These are phyloP conservation scores for Aspergillus sp. DNA, from an alignment of 2,329 filamentous ascomycete genomes.

Conservation along the genomic window DNA sequence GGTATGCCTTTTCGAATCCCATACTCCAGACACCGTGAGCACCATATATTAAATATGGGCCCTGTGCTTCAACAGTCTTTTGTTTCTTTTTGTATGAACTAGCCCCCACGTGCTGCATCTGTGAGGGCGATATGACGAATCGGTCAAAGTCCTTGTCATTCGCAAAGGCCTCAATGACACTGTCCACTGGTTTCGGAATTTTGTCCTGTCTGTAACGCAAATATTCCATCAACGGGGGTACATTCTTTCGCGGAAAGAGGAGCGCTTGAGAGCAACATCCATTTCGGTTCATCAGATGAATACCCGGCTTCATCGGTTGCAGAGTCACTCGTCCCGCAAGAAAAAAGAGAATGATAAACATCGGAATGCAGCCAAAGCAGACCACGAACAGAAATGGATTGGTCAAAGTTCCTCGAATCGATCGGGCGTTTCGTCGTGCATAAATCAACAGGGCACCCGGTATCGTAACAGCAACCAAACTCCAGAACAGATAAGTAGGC, in stretches of 20 bases:
- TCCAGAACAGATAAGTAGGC: constrained; percentile 32
- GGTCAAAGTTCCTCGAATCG: constrained; percentile 11
- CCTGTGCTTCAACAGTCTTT: constrained; percentile 10
- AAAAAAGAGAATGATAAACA: constrained; percentile 35
- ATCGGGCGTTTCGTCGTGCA: constrained; percentile 10
- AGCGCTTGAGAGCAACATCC: constrained; percentile 44
- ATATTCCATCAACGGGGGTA: constrained; percentile 11
- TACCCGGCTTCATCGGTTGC: constrained; percentile 29
- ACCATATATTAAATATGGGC: constrained; percentile 12
- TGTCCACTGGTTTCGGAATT: constrained; percentile 14
- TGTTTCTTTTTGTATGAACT: constrained; percentile 18
- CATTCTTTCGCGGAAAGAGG: constrained; percentile 35
- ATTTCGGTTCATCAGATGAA: constrained; percentile 39
- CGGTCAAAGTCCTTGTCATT: constrained; percentile 11
- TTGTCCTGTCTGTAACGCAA: constrained; percentile 9
- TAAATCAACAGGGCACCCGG: constrained; percentile 13
- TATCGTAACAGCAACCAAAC: constrained; percentile 16
- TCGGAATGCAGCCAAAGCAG: constrained; percentile 24
- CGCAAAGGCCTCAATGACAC: constrained; percentile 14
- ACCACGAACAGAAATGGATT: constrained; percentile 21
- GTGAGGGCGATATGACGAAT: constrained; percentile 16
- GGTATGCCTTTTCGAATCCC: constrained; percentile 11
- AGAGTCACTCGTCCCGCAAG: constrained; percentile 38
- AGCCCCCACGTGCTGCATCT: constrained; percentile 20
- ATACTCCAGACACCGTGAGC: constrained; percentile 22